Percentiles rank a stretch among this genome's conserved stretches.
phyloP scores from a whole-genome alignment of 2,329 filamentous ascomycete genomes.

The Pseudogymnoascus sp. region DNA sequence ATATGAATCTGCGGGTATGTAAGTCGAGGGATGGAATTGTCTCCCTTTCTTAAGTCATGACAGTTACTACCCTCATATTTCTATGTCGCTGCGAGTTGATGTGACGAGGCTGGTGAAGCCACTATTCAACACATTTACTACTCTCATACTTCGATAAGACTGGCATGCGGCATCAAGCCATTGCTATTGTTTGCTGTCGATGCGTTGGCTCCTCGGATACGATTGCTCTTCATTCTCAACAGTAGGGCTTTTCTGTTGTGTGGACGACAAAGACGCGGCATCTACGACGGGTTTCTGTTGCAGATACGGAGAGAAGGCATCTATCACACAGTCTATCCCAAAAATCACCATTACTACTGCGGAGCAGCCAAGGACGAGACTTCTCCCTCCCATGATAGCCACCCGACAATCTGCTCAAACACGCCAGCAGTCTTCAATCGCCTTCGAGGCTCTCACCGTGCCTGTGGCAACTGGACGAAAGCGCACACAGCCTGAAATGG shows the following conservation, averaged over 20 bases:
- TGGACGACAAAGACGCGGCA: neutral
- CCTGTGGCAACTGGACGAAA: neutral
- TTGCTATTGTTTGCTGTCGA: neutral
- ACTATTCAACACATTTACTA: neutral
- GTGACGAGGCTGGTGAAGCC: neutral
- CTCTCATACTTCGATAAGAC: neutral
- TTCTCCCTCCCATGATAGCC: neutral
- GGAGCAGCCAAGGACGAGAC: neutral
- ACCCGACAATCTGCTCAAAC: neutral
- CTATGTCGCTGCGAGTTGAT: neutral
- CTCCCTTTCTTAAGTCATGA: neutral
- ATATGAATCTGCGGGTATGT: neutral
- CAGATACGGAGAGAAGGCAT: neutral
- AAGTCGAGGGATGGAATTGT: neutral
- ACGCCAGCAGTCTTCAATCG: neutral
- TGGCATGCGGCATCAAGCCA: neutral
- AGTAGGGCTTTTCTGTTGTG: neutral
- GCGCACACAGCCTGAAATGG: neutral
- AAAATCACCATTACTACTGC: neutral
- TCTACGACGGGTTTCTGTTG: neutral
- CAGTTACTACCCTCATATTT: neutral
- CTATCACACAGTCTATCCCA: neutral
- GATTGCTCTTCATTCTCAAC: neutral
- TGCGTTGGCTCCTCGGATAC: constrained; percentile 6
- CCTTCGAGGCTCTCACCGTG: neutral